Conservation (phyloP, 129 eudicot species). For the Smallanthus sonchifolius region DNA sequence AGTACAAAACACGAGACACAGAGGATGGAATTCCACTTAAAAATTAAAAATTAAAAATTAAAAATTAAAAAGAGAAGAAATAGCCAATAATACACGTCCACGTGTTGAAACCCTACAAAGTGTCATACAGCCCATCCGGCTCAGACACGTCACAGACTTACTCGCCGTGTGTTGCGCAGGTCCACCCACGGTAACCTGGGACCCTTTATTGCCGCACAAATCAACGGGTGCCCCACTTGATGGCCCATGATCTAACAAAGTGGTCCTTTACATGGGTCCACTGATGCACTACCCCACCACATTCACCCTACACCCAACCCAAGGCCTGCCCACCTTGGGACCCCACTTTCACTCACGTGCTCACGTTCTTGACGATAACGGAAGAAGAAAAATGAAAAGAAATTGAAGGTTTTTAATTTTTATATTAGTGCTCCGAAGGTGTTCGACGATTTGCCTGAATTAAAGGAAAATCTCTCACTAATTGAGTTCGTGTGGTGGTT, state of each 20-base stretch:
- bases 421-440: conserved; percentile 8
- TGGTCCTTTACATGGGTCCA: conserved; percentile 24
- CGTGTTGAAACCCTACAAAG: conserved; percentile 33
- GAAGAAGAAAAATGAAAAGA: background rate
- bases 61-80: too few relatives aligned
- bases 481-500: background rate
- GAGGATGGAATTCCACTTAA: conserved; percentile 1
- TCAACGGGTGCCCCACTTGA: conserved; percentile 23
- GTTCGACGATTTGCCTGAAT: conserved; percentile 22
- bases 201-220: conserved; percentile 4
- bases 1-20: background rate
- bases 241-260: conserved; percentile 24
- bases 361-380: conserved; percentile 20
- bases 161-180: conserved; percentile 21
- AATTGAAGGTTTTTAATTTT: too few relatives aligned
- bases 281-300: conserved; percentile 27
- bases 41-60: background rate
- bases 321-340: conserved; percentile 23
- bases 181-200: conserved; percentile 15
- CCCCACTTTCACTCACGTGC: conserved; percentile 30
- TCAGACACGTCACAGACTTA: conserved; percentile 20
- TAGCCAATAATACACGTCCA: background rate
- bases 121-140: background rate
- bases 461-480: conserved; percentile 14
- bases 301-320: conserved; percentile 5